These are phyloP conservation scores for Solanum chiquidenum DNA, from an alignment of 257 asterid species.

Conservation along the genomic window DNA sequence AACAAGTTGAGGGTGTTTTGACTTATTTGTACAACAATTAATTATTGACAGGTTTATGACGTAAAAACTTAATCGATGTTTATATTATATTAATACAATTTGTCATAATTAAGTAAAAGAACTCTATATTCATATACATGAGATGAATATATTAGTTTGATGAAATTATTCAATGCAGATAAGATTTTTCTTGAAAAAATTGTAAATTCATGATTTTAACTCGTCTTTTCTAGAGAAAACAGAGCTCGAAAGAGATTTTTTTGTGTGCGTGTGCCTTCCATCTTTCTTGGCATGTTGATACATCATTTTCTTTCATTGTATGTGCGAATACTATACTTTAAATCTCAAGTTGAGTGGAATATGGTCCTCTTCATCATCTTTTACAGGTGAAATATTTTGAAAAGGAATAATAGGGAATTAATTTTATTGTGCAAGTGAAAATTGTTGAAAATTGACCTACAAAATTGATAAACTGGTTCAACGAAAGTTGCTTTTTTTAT, in stretches of 20 bases:
- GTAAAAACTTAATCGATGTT: no score
- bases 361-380: neutral
- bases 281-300: neutral
- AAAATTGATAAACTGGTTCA: neutral
- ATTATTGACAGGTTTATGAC: neutral
- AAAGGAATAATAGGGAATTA: neutral
- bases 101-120: neutral
- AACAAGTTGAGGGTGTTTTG: neutral
- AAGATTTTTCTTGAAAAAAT: rapidly evolving
- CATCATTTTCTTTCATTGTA: neutral
- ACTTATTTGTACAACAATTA: neutral
- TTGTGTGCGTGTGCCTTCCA: neutral
- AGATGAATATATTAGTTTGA: neutral
- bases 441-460: neutral
- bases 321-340: neutral
- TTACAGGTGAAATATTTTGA: neutral
- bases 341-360: neutral
- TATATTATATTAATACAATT: no score
- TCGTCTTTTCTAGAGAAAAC: no score
- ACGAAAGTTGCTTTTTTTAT: neutral
- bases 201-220: no score
- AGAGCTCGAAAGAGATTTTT: no score
- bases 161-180: neutral
- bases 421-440: no score
- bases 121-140: neutral